Base-by-base conservation (phyloP, 805 yeast genomes). In the Blastobotrys chiropterorum region DNA sequence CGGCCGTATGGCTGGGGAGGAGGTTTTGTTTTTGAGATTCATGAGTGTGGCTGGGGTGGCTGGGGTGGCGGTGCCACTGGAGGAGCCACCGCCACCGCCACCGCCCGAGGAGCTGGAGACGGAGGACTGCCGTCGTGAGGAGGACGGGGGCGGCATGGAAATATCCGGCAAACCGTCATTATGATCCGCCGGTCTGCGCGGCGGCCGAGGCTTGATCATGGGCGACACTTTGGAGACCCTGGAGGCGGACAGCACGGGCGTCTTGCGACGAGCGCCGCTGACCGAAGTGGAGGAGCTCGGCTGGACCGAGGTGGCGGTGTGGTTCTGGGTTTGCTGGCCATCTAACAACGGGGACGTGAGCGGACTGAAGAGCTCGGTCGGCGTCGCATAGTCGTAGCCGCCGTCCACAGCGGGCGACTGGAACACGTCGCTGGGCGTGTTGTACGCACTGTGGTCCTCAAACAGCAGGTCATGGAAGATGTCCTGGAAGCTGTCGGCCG, bases 31-130 rank as follows among this genome's bases (percentile, higher is more conserved):
- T 13, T 43, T 59, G 14, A 64, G 56, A 43, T 64, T 64, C 68
- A 64, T 64, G 30, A 64, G 54, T 39, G 61, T 64, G 15, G 68
- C 66, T 1, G 68, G 68, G 2, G 68, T 64, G n/a, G 57, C 67
- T 3, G 67, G 67, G 11, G 58, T 59, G 3, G 53, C 49, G 7
- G n/a, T n/a, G n/a, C n/a, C n/a, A n/a, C n/a, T n/a, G n/a, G 56
- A 38, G 15, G 22, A n/a, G n/a, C n/a, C n/a, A n/a, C n/a, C n/a
- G n/a, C n/a, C n/a, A n/a, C n/a, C n/a, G n/a, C n/a, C n/a, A n/a
- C n/a, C n/a, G n/a, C n/a, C n/a, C n/a, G n/a, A n/a, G n/a, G 44
- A 16, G 31, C 26, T 46, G 38, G 16, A 51, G 31, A 3, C 41
- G 54, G 51, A 16, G 31, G 51, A 42, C 11, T 5, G 38, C 4